These are phyloP conservation scores for Mycena venus DNA, from an alignment of 768 basidiomycete species.

Conservation along the genomic window DNA sequence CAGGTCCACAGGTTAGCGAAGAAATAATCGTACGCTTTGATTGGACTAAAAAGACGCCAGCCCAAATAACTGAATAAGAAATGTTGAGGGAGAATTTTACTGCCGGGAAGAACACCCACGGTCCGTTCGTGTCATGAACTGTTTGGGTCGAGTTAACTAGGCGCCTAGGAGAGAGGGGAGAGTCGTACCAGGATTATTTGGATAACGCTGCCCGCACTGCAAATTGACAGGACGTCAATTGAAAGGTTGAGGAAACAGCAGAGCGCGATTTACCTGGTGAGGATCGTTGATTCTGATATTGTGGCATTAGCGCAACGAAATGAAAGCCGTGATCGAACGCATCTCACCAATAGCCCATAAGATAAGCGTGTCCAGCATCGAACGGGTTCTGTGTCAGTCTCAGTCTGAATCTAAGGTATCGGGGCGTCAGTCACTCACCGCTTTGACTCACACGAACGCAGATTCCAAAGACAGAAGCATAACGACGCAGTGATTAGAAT, in stretches of 20 bases:
- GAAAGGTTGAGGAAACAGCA: no score
- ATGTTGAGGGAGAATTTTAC: no score
- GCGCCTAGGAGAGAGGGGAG: background rate
- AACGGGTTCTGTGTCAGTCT: no score
- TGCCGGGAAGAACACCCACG: background rate
- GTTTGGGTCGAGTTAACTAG: background rate
- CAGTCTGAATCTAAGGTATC: no score
- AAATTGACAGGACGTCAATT: no score
- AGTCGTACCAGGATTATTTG: background rate
- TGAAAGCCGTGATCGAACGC: no score
- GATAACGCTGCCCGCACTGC: no score
- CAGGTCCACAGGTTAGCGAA: background rate
- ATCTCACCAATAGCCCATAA: no score
- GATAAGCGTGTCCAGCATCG: no score
- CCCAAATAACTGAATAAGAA: no score
- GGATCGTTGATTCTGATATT: no score
- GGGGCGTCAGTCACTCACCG: background rate
- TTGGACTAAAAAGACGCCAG: background rate
- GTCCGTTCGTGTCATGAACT: background rate
- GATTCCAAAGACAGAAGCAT: slow-evolving; percentile 9
- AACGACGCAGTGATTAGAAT: background rate
- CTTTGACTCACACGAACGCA: background rate
- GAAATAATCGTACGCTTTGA: background rate
- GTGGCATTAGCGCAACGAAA: background rate
- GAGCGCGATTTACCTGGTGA: background rate